A percentile compares a stretch with the other conserved stretches of the same genome.
Evolutionary conservation across 169 alveolate genomes (phyloP).

Genomic region (Eimeria nieschulzi): DNA sequence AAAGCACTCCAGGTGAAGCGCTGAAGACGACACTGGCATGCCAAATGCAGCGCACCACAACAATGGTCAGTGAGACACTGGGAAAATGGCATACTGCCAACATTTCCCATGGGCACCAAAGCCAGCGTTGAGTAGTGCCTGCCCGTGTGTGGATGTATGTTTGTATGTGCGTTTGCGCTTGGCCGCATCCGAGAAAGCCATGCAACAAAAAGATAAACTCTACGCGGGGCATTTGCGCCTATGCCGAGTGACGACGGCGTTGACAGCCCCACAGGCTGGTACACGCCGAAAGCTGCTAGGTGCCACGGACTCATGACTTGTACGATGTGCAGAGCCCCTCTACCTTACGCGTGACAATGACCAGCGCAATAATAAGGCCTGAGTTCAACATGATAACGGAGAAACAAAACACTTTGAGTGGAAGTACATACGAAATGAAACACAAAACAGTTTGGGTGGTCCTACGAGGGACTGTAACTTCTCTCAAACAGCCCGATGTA

Average conservation of each 20-base stretch:
- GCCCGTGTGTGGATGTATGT: no score
- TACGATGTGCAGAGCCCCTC: conserved; percentile 71
- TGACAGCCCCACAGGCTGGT: not conserved
- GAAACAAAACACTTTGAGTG: not conserved
- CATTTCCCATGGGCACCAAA: not conserved
- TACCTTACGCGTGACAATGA: conserved; percentile 66
- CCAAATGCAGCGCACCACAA: conserved; percentile 4
- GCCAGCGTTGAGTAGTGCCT: no score
- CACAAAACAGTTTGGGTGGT: not conserved
- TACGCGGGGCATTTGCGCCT: not conserved
- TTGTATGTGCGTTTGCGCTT: no score
- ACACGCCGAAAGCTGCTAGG: not conserved
- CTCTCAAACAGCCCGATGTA: not conserved
- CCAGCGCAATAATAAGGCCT: conserved; percentile 72
- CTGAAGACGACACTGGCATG: not conserved
- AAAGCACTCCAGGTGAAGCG: not conserved
- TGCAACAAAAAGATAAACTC: not conserved
- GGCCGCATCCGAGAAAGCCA: not conserved
- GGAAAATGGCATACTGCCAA: not conserved
- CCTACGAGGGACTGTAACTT: not conserved
- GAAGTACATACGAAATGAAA: not conserved
- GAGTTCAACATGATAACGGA: not conserved
- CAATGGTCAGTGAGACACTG: not conserved
- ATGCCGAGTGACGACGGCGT: not conserved
- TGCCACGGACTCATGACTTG: conserved; percentile 4